Conservation (phyloP, 1,139 yeast genomes). For the Geotrichum australiense region DNA sequence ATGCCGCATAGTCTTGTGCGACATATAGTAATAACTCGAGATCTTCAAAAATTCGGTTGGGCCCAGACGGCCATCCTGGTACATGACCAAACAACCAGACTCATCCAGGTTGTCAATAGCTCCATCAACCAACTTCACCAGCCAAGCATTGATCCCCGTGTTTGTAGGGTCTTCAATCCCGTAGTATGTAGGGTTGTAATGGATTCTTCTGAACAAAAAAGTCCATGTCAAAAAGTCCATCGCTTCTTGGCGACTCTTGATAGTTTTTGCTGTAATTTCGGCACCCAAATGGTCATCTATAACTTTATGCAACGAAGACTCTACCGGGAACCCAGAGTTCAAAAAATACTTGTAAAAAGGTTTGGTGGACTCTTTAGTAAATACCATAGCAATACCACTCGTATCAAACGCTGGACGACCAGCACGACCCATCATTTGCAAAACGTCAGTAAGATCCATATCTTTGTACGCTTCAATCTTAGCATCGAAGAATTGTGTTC, state of each 20-base stretch:
- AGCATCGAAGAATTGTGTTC: slow-evolving; percentile 83
- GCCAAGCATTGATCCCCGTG: slow-evolving; percentile 50
- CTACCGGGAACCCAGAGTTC: slow-evolving; percentile 96
- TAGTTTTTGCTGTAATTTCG: slow-evolving; percentile 85
- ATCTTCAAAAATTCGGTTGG: slow-evolving; percentile 83
- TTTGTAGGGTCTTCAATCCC: slow-evolving; percentile 68
- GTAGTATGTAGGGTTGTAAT: slow-evolving; percentile 91
- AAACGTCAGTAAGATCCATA: slow-evolving; percentile 86
- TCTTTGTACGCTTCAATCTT: slow-evolving; percentile 74
- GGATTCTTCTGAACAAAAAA: slow-evolving; percentile 84
- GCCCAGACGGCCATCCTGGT: slow-evolving; percentile 42
- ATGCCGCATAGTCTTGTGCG: slow-evolving; percentile 79
- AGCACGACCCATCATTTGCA: slow-evolving; percentile 91
- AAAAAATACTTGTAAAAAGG: slow-evolving; percentile 89
- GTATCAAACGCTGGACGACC: slow-evolving; percentile 98
- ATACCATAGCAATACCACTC: slow-evolving; percentile 90
- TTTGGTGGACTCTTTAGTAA: slow-evolving; percentile 86
- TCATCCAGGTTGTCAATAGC: slow-evolving; percentile 62
- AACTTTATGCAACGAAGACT: slow-evolving; percentile 86
- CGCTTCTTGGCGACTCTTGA: slow-evolving; percentile 76
- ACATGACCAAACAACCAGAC: slow-evolving; percentile 59
- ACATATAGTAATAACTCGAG: slow-evolving; percentile 85
- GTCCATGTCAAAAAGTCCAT: slow-evolving; percentile 94
- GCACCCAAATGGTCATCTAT: slow-evolving; percentile 96
- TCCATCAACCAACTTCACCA: slow-evolving; percentile 64